Conservation (phyloP, 768 basidiomycete genomes). For the Boletus subcaerulescens region DNA sequence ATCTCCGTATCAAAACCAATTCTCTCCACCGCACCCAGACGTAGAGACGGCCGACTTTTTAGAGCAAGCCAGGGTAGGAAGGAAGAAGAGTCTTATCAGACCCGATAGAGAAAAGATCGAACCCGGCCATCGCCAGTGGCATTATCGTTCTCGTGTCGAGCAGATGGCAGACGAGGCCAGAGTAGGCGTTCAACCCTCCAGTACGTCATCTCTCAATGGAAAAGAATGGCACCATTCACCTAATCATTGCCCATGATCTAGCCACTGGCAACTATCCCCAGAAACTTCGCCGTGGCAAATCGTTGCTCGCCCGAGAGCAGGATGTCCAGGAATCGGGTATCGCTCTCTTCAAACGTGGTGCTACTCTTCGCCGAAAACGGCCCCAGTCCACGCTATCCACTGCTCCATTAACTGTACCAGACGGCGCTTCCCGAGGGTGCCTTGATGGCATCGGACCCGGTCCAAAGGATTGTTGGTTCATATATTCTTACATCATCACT, state of each 20-base stretch:
- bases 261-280: slow-evolving; percentile 79
- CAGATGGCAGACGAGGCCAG: slow-evolving; percentile 69
- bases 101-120: slow-evolving; percentile 98
- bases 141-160: slow-evolving; percentile 87
- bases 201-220: slow-evolving; percentile 47
- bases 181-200: slow-evolving; percentile 75
- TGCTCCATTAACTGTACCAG: slow-evolving; percentile 35
- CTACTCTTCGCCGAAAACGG: slow-evolving; percentile 73
- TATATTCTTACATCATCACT: slow-evolving; percentile 86
- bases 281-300: slow-evolving; percentile 77
- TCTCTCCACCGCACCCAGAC: slow-evolving; percentile 38
- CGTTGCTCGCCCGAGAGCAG: slow-evolving; percentile 86
- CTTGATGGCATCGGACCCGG: slow-evolving; percentile 78
- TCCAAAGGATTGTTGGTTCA: slow-evolving; percentile 93
- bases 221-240: background rate
- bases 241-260: slow-evolving; percentile 24
- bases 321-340: slow-evolving; percentile 90
- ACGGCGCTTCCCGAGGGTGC: slow-evolving; percentile 45
- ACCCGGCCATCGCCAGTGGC: slow-evolving; percentile 89
- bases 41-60: slow-evolving; percentile 33
- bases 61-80: slow-evolving; percentile 52
- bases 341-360: slow-evolving; percentile 84
- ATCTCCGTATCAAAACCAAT: slow-evolving; percentile 45
- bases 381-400: slow-evolving; percentile 41
- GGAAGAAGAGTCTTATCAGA: slow-evolving; percentile 90